These are phyloP conservation scores for Gynostemma pentaphyllum DNA, from an alignment of 306 rosid species.

Conservation along the genomic window DNA sequence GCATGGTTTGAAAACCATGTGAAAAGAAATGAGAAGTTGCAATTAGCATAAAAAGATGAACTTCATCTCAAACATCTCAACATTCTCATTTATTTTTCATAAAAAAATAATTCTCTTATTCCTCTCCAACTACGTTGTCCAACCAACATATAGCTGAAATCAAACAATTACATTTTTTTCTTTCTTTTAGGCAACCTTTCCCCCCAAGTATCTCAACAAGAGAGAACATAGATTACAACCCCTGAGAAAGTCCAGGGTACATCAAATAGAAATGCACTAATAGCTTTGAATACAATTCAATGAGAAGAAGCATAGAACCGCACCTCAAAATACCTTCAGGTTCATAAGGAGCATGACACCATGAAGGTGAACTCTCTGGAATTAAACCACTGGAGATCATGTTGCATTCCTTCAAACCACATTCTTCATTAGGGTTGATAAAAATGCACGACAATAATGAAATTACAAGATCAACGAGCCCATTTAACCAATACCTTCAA, in stretches of 20 bases:
- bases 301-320: constrained; percentile 15
- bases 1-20: too few species aligned
- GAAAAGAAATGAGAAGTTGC: too few species aligned
- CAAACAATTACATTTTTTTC: not conserved
- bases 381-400: constrained; percentile 34
- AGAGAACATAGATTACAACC: not conserved
- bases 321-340: constrained; percentile 97
- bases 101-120: not conserved
- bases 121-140: not conserved
- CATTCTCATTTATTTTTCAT: not conserved
- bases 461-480: constrained; percentile 7
- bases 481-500: constrained; percentile 46
- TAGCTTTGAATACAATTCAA: not conserved
- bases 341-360: constrained; percentile 91
- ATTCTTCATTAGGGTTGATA: constrained; percentile 19
- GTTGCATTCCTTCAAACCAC: constrained; percentile 65
- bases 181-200: not conserved
- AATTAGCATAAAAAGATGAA: not conserved
- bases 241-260: not conserved
- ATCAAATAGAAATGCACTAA: not conserved
- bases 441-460: constrained; percentile 5
- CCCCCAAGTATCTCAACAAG: not conserved
- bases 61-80: not conserved
- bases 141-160: not conserved
- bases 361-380: constrained; percentile 64